Evolutionary conservation across 345 rosid species (phyloP), one percentile per base, ranked within the genome.

Genomic region (Rhodamnia argentea): DNA sequence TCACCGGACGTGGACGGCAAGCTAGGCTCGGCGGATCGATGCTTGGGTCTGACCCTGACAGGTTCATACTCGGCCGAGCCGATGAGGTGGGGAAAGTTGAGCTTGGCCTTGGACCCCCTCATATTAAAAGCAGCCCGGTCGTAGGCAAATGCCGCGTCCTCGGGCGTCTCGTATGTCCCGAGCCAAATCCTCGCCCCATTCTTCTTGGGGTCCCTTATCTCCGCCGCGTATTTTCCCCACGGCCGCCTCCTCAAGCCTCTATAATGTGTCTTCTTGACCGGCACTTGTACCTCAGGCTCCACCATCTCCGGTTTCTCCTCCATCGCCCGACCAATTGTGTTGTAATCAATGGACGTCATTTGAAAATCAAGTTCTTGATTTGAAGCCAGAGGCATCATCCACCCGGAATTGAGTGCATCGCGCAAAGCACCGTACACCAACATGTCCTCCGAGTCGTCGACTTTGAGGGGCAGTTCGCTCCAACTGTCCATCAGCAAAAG

Each of bases 171-270:
- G 42, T 86, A 91, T n/a, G 92, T 90, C 58, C 91, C 92, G 29
- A 91, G 84, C 93, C 93, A 90, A 37, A 90, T 86, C 85, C 92
- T 86, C 3, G 91, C 87, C 13, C 93, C 90, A 27, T 89, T 91
- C 74, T 87, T 91, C 70, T 89, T 91, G 27, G 92, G 90, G 83
- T 91, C 92, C 42, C 92, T 87, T 82, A 90, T 91, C 90, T 89
- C 93, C 44, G 88, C 92, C 1, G 91, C 91, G 24, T 86, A 91
- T 83, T 89, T 90, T 52, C 92, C 92, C 92, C 93, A 90, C 12
- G 90, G 92, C 88, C 93, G 85, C 88, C 84, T 89, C 87, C 93
- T 90, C 85, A 91, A 92, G 50, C 93, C 93, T 57, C 92, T 78
- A 75, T 86, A 91, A 75, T 85, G 91, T 62, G 53, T 89, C 82